phyloP scores from a whole-genome alignment of 2,329 filamentous ascomycete genomes.

The Aureobasidium sp. region DNA sequence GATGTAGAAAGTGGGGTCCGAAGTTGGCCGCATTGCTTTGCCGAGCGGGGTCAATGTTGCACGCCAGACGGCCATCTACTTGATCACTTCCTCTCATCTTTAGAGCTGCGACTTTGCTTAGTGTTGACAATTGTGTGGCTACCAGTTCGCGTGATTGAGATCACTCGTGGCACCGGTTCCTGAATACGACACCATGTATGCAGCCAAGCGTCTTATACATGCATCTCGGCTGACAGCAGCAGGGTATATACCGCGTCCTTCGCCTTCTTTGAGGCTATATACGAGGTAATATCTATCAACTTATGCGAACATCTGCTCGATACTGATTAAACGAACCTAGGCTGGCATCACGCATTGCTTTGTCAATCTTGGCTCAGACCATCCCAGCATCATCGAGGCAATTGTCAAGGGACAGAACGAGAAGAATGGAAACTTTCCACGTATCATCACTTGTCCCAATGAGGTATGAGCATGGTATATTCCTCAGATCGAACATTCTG shows the following conservation, averaged over 20 bases:
- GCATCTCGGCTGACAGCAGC: constrained; percentile 4
- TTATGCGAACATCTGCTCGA: neutral
- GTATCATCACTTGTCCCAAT: constrained; percentile 72
- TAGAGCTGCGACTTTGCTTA: neutral
- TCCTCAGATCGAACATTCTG: neutral
- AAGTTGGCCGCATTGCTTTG: neutral
- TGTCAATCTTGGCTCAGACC: constrained; percentile 63
- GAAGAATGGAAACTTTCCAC: constrained; percentile 57
- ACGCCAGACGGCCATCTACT: neutral
- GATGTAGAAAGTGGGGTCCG: constrained; percentile 5
- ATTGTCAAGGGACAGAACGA: constrained; percentile 70
- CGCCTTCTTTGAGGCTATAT: constrained; percentile 76
- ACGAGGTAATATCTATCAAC: constrained; percentile 47
- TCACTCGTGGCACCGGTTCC: neutral
- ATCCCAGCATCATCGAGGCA: constrained; percentile 72
- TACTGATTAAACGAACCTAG: constrained; percentile 20
- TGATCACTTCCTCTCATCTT: neutral
- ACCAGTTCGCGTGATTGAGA: neutral
- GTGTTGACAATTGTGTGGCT: neutral
- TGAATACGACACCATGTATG: constrained; percentile 2
- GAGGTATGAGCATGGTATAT: constrained; percentile 47
- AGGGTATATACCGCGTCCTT: constrained; percentile 64
- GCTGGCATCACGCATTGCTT: constrained; percentile 55
- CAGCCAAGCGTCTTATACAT: neutral
- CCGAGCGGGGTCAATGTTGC: constrained; percentile 9